A percentile compares a stretch with the other conserved stretches of the same genome.
Evolutionary conservation across 306 rosid genomes (phyloP).

Genomic region (Pyrus betulifolia): DNA sequence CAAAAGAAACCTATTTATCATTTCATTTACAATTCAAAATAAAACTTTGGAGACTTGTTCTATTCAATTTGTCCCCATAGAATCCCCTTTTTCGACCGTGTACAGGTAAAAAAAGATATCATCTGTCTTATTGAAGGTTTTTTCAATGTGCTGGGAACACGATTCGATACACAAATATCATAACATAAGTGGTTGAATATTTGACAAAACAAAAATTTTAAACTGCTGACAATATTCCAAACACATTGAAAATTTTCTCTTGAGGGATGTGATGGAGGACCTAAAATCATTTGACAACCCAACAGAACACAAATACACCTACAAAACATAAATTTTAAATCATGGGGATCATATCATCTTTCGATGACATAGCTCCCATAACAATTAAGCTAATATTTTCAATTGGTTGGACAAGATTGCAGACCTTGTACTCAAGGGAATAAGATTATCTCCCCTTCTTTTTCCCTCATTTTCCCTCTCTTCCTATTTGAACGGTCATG

Average conservation of each 20-base stretch:
- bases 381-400: neutral
- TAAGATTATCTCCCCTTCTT: no score
- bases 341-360: neutral
- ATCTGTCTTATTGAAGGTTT: no score
- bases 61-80: neutral
- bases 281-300: slow-evolving; percentile 16
- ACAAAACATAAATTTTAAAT: neutral
- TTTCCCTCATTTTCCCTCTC: no score
- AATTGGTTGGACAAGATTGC: neutral
- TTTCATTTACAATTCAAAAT: neutral
- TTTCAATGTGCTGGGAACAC: accelerated
- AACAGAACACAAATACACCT: slow-evolving; percentile 4
- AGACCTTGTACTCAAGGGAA: no score
- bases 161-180: no score
- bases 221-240: no score
- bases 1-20: no score
- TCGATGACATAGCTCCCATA: neutral
- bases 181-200: no score
- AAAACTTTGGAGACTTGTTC: neutral
- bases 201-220: no score
- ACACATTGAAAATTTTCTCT: no score
- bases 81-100: neutral
- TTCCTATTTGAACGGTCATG: no score
- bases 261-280: slow-evolving; percentile 10
- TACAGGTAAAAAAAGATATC: neutral